Evolutionary conservation across 2,329 filamentous ascomycete species (phyloP).

Genomic region (Xylaria sp.): DNA sequence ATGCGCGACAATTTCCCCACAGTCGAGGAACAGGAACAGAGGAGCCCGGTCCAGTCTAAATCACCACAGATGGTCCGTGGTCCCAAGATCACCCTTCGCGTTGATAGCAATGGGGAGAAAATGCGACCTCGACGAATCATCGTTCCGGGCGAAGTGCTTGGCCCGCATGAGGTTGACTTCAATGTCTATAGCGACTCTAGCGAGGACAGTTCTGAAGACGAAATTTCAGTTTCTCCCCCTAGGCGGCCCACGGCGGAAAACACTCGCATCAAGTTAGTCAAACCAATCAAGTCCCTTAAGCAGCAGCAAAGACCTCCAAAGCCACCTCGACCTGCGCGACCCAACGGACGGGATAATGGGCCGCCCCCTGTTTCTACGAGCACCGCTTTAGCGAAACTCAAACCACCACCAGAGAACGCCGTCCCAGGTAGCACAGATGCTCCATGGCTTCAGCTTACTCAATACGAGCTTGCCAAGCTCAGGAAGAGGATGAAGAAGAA

Average conservation of each 20-base stretch:
- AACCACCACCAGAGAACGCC: slow-evolving; percentile 70
- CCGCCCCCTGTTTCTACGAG: slow-evolving; percentile 58
- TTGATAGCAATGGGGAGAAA: slow-evolving; percentile 59
- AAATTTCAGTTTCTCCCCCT: slow-evolving; percentile 56
- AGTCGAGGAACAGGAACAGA: slow-evolving; percentile 62
- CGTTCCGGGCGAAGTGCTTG: slow-evolving; percentile 73
- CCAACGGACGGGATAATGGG: slow-evolving; percentile 53
- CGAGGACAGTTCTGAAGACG: slow-evolving; percentile 64
- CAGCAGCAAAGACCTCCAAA: slow-evolving; percentile 53
- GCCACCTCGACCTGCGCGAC: slow-evolving; percentile 46
- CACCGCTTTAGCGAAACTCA: slow-evolving; percentile 56
- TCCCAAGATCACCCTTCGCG: slow-evolving; percentile 60
- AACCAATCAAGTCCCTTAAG: slow-evolving; percentile 60
- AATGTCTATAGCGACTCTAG: slow-evolving; percentile 66
- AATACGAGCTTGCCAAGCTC: slow-evolving; percentile 73
- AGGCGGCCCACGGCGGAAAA: slow-evolving; percentile 53
- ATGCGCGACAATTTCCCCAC: slow-evolving; percentile 71
- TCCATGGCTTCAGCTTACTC: slow-evolving; percentile 74
- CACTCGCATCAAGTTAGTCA: slow-evolving; percentile 64
- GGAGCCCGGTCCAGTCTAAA: slow-evolving; percentile 63
- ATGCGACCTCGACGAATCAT: slow-evolving; percentile 67
- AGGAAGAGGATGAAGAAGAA: slow-evolving; percentile 94
- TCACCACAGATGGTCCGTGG: slow-evolving; percentile 65
- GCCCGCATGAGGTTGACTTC: slow-evolving; percentile 73
- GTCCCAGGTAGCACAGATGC: slow-evolving; percentile 68